phyloP scores from a whole-genome alignment of 768 basidiomycete species.

The Kwoniella mangroviensis region DNA sequence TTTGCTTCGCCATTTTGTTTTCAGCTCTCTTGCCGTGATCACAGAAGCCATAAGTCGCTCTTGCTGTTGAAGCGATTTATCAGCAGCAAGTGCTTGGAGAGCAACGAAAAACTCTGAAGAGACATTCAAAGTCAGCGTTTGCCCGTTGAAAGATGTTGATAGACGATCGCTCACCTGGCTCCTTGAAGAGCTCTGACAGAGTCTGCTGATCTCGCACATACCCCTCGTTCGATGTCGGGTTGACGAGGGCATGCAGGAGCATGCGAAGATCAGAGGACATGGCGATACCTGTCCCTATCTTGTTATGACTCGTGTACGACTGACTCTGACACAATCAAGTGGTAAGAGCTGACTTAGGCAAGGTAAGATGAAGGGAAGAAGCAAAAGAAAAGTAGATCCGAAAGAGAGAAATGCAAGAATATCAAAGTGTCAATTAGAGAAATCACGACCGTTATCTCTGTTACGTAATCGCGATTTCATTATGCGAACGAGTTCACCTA shows the following conservation, averaged over 20 bases:
- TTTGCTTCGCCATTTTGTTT: slow-evolving; percentile 57
- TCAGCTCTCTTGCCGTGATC: slow-evolving; percentile 53
- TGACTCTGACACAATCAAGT: neutral
- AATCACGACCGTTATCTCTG: too few relatives aligned
- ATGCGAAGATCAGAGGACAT: slow-evolving; percentile 29
- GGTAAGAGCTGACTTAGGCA: too few relatives aligned
- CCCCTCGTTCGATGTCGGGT: slow-evolving; percentile 37
- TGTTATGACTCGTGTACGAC: neutral
- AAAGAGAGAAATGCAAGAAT: too few relatives aligned
- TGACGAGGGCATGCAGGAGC: slow-evolving; percentile 40
- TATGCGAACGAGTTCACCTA: too few relatives aligned
- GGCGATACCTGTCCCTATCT: neutral
- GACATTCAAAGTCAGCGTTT: neutral
- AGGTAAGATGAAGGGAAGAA: too few relatives aligned
- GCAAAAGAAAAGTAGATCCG: too few relatives aligned
- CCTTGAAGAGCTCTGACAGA: slow-evolving; percentile 46
- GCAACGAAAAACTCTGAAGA: slow-evolving; percentile 47
- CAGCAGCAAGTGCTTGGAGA: slow-evolving; percentile 46
- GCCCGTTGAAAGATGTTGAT: neutral
- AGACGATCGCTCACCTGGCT: slow-evolving; percentile 39
- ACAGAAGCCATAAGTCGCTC: slow-evolving; percentile 51
- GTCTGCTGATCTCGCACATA: slow-evolving; percentile 45
- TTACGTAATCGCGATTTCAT: too few relatives aligned
- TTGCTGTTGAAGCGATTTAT: slow-evolving; percentile 40
- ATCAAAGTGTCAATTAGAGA: too few relatives aligned